Evolutionary conservation across 306 rosid species (phyloP).

Genomic region (Prunus fruticosa): DNA sequence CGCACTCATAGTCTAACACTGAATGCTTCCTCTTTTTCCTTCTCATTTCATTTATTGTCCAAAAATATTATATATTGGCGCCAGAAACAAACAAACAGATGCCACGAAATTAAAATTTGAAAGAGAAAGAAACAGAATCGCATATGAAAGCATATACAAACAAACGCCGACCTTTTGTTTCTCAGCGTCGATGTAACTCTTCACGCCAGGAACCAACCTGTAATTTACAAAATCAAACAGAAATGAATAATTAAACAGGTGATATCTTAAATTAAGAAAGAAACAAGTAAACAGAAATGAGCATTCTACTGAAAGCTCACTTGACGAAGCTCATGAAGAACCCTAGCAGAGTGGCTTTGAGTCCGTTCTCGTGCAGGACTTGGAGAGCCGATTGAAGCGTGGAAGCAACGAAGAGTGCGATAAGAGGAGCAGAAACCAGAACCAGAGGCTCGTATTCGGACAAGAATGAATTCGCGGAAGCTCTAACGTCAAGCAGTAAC

Average conservation of each 20-base stretch:
- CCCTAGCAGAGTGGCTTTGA: constrained; percentile 34
- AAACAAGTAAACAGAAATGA: neutral
- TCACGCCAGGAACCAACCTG: constrained; percentile 52
- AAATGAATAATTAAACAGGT: neutral
- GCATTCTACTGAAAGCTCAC: constrained; percentile 4
- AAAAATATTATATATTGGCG: neutral
- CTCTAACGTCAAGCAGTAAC: constrained; percentile 15
- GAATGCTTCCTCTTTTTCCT: neutral
- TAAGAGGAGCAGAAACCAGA: constrained; percentile 42
- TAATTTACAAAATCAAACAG: neutral
- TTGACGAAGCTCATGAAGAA: constrained; percentile 40
- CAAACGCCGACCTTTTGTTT: constrained; percentile 43
- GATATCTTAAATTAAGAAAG: neutral
- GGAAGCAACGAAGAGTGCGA: constrained; percentile 32
- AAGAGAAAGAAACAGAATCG: neutral
- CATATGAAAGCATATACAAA: neutral
- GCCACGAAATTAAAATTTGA: neutral
- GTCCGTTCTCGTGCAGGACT: constrained; percentile 34
- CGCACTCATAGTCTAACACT: neutral
- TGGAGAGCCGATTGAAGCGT: constrained; percentile 30
- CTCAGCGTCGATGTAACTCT: constrained; percentile 45
- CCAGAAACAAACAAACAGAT: neutral
- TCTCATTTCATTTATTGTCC: constrained; percentile 6
- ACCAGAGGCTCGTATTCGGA: constrained; percentile 49
- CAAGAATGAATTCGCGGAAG: constrained; percentile 31